Evolutionary conservation across 257 asterid genomes (phyloP).

Genomic region (Solanum medicagineum): DNA sequence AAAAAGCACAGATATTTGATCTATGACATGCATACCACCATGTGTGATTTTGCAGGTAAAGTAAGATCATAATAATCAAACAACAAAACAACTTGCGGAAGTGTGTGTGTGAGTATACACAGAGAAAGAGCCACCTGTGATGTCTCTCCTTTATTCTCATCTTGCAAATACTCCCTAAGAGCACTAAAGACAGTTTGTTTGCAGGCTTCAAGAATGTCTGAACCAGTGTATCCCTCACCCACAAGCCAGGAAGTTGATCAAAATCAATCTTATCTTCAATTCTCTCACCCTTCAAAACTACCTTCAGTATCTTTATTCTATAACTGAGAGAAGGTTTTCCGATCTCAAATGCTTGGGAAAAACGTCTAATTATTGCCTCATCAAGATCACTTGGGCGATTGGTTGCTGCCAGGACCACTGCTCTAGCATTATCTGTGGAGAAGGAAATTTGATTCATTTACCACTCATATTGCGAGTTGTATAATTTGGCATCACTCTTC

Average conservation of each 20-base stretch:
- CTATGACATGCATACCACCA: background rate
- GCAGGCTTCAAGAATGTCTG: constrained; percentile 10
- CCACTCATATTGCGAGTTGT: background rate
- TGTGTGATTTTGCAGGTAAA: background rate
- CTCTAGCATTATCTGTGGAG: constrained; percentile 13
- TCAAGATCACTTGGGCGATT: constrained; percentile 17
- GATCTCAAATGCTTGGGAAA: constrained; percentile 15
- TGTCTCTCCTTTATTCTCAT: constrained; percentile 4
- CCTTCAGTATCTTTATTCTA: constrained; percentile 10
- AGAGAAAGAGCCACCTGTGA: constrained; percentile 1
- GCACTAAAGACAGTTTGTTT: constrained; percentile 13
- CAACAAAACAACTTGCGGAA: background rate
- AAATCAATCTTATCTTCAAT: constrained; percentile 1
- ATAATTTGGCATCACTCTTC: background rate
- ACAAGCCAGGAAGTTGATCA: constrained; percentile 5
- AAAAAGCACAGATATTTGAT: background rate
- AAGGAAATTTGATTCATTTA: background rate
- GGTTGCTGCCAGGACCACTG: constrained; percentile 19
- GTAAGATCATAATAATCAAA: background rate
- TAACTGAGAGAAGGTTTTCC: constrained; percentile 8
- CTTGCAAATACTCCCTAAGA: constrained; percentile 9
- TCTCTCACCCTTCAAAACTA: constrained; percentile 11
- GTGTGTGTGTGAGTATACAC: background rate
- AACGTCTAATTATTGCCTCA: constrained; percentile 18
- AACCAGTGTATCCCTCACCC: constrained; percentile 20